Conservation (phyloP, 192 early-diverging fungal genomes). For the Pecoramyces ruminantium region DNA sequence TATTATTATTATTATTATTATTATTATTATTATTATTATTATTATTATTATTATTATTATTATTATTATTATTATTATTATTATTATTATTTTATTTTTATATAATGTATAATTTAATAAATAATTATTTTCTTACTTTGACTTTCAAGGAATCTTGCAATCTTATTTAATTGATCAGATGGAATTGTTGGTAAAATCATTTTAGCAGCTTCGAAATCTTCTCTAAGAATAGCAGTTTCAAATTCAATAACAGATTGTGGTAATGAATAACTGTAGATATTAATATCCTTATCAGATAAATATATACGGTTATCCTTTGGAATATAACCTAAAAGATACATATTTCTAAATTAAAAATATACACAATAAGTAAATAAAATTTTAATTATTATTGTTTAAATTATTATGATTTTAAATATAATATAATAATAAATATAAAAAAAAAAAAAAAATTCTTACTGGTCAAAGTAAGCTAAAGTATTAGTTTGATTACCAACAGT, state of each 20-base stretch:
- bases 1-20: too few relatives aligned
- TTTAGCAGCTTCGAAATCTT: conserved; percentile 73
- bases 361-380: too few relatives aligned
- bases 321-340: conserved; percentile 89
- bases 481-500: conserved; percentile 88
- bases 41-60: too few relatives aligned
- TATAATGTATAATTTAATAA: too few relatives aligned
- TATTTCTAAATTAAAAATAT: too few relatives aligned
- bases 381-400: too few relatives aligned
- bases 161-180: conserved; percentile 66
- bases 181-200: conserved; percentile 71
- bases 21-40: too few relatives aligned
- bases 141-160: conserved; percentile 90
- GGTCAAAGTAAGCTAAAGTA: conserved; percentile 92
- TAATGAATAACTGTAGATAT: conserved; percentile 74
- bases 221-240: conserved; percentile 90
- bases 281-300: conserved; percentile 84
- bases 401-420: too few relatives aligned
- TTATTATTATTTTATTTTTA: too few relatives aligned
- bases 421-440: too few relatives aligned
- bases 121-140: too few relatives aligned
- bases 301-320: conserved; percentile 87
- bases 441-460: conserved; percentile 19
- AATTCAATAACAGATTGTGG: conserved; percentile 93
- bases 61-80: too few relatives aligned